Conservation (phyloP, 371 early-diverging fungal species). For the Lichtheimia ornata region DNA sequence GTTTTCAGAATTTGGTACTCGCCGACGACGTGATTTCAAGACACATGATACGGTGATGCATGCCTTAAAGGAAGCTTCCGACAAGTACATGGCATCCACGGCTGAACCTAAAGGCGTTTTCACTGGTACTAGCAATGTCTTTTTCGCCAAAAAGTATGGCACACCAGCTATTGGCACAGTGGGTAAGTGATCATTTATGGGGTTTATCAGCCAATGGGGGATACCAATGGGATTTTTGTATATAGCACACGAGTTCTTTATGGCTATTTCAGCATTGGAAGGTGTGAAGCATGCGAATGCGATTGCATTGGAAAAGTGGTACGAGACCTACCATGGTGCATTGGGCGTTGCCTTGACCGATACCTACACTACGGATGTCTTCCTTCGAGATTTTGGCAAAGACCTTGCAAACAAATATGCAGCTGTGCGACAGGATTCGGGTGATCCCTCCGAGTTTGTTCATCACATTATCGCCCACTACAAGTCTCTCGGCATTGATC, state of each 20-base stretch:
- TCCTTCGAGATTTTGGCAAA: conserved; percentile 62
- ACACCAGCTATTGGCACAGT: conserved; percentile 73
- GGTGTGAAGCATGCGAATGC: conserved; percentile 64
- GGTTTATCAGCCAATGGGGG: too few species aligned
- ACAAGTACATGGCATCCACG: conserved; percentile 22
- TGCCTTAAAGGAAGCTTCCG: conserved; percentile 33
- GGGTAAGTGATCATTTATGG: conserved; percentile 32
- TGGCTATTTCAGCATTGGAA: conserved; percentile 74
- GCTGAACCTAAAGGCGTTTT: conserved; percentile 39
- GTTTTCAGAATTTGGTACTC: conserved; percentile 82
- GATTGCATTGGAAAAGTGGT: conserved; percentile 64
- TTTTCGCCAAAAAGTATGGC: conserved; percentile 67
- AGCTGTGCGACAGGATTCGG: conserved; percentile 80
- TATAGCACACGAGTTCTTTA: conserved; percentile 76
- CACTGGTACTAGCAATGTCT: conserved; percentile 75
- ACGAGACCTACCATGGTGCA: conserved; percentile 54
- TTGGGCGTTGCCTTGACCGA: conserved; percentile 76
- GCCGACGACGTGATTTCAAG: conserved; percentile 69
- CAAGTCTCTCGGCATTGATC: conserved; percentile 57
- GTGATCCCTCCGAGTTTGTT: conserved; percentile 62
- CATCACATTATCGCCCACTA: conserved; percentile 60
- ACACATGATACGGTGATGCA: conserved; percentile 69
- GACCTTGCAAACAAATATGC: conserved; percentile 53
- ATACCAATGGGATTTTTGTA: too few species aligned
- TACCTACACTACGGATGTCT: conserved; percentile 70